Conservation (phyloP, 495 filamentous ascomycete species). For the Stereocaulon alpinum region DNA sequence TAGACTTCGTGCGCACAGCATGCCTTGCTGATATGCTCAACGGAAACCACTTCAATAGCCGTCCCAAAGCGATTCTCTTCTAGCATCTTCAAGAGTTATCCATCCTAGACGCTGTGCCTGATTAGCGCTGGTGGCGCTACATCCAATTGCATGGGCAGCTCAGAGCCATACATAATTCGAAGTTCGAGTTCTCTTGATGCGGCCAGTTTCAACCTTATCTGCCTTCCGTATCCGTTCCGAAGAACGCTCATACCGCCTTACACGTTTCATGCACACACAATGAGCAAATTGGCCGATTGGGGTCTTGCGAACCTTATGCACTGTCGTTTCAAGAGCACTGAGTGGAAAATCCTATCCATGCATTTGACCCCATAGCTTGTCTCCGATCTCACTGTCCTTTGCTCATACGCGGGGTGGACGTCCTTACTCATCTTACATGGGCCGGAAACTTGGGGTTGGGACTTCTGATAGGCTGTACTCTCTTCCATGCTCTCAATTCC, state of each 20-base stretch:
- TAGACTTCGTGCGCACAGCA: no score
- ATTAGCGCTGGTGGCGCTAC: background rate
- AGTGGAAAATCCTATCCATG: background rate
- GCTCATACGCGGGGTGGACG: background rate
- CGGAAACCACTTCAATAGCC: no score
- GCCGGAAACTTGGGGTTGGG: background rate
- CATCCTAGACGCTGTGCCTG: background rate
- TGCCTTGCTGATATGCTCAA: no score
- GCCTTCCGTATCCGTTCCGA: background rate
- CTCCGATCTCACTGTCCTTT: background rate
- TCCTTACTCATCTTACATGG: conserved; percentile 1
- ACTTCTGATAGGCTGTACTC: background rate
- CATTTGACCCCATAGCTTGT: background rate
- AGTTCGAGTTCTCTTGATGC: background rate
- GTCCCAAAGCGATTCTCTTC: no score
- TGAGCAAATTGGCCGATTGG: background rate
- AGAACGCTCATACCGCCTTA: background rate
- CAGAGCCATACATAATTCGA: background rate
- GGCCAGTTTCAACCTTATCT: background rate
- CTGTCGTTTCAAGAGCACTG: background rate
- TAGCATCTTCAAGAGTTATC: no score
- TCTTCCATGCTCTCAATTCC: background rate
- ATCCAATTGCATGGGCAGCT: no score
- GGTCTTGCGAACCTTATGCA: background rate
- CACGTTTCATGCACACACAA: background rate